A percentile compares a stretch with the other conserved stretches of the same genome.
These are phyloP conservation scores for Elaphomyces granulatus DNA, from an alignment of 495 filamentous ascomycete genomes.

Conservation along the genomic window DNA sequence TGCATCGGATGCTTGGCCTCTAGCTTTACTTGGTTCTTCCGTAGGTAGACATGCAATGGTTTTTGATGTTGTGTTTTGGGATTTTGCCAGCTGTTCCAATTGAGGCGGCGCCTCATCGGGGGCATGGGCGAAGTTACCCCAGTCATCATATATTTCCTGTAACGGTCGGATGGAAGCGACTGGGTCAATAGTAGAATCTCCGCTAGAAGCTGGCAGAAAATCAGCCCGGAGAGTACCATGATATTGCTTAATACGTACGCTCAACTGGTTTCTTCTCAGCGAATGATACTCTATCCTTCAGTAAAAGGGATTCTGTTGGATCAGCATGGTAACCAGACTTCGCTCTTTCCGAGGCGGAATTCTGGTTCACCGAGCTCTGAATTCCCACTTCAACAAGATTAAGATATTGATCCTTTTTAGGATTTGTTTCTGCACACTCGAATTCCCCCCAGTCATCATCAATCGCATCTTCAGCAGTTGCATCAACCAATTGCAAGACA, in stretches of 20 bases:
- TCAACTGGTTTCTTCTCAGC: not conserved
- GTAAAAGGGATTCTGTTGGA: conserved; percentile 4
- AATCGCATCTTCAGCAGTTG: conserved; percentile 20
- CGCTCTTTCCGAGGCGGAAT: no score
- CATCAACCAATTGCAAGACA: conserved; percentile 37
- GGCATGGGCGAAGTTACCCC: conserved; percentile 29
- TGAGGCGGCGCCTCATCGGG: conserved; percentile 2
- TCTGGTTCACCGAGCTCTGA: no score
- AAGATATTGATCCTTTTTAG: conserved; percentile 41
- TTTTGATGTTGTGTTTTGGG: no score
- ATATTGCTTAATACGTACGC: not conserved
- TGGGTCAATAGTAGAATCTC: not conserved
- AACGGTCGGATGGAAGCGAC: conserved; percentile 5
- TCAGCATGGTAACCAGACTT: no score
- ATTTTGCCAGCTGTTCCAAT: not conserved
- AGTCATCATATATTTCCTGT: conserved; percentile 16
- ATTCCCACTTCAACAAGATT: no score
- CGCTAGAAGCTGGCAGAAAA: not conserved
- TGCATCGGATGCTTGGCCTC: conserved; percentile 8
- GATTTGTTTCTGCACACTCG: conserved; percentile 39
- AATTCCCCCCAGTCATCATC: conserved; percentile 64
- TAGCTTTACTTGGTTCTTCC: no score
- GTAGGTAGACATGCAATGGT: no score
- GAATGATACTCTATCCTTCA: conserved; percentile 1
- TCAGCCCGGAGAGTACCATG: not conserved